Evolutionary conservation across 2,329 filamentous ascomycete genomes (phyloP).

Genomic region (Endoconidiophora laricicola): DNA sequence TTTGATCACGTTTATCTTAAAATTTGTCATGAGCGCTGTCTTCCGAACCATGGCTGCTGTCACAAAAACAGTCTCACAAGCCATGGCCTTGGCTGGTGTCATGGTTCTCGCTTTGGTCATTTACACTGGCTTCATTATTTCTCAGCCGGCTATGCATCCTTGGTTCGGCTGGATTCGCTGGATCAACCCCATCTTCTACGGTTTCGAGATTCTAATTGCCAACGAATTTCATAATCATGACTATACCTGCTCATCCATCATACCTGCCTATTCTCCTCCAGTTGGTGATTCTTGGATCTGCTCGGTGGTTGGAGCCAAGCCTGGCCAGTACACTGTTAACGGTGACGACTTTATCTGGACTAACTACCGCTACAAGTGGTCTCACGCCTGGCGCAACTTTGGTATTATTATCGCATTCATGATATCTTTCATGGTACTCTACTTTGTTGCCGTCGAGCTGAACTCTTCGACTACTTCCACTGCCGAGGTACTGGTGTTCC

Average conservation of each 20-base stretch:
- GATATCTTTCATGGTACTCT: conserved; percentile 44
- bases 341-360: conserved; percentile 43
- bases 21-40: conserved; percentile 57
- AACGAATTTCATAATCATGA: conserved; percentile 48
- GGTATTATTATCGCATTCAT: conserved; percentile 51
- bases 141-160: conserved; percentile 41
- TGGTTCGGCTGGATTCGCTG: conserved; percentile 67
- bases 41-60: conserved; percentile 59
- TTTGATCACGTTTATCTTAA: conserved; percentile 50
- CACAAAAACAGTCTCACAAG: conserved; percentile 47
- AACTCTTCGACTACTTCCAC: conserved; percentile 46
- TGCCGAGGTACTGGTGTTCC: conserved; percentile 55
- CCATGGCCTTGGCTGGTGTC: conserved; percentile 35
- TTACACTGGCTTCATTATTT: conserved; percentile 41
- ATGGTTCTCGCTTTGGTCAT: conserved; percentile 43
- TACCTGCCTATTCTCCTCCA: conserved; percentile 30
- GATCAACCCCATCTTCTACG: conserved; percentile 57
- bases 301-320: conserved; percentile 33
- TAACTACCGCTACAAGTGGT: conserved; percentile 39
- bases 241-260: conserved; percentile 37
- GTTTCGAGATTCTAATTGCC: conserved; percentile 53
- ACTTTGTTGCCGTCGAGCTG: conserved; percentile 46
- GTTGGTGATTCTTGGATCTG: conserved; percentile 35
- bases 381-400: conserved; percentile 49
- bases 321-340: conserved; percentile 36